Conservation (phyloP, 108 stramenopile genomes). For the Nannochloropsis gaditana region DNA sequence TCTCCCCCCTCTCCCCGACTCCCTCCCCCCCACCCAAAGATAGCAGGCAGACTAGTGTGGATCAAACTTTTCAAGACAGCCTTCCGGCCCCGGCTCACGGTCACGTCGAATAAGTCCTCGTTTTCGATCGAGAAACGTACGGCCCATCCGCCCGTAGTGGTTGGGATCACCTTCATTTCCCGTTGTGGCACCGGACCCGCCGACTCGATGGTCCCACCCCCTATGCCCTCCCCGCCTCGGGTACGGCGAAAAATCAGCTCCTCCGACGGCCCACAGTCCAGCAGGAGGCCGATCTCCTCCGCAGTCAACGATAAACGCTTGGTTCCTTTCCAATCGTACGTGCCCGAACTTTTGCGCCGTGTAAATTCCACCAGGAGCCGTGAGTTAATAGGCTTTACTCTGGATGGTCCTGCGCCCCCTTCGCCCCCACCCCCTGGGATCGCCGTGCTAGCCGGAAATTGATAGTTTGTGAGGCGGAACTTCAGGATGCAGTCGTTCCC, state of each 20-base stretch:
- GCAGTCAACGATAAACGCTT: background rate
- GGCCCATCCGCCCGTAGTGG: background rate
- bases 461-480: background rate
- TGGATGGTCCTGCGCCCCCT: background rate
- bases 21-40: background rate
- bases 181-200: background rate
- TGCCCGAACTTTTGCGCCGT: background rate
- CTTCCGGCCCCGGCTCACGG: background rate
- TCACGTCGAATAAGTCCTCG: background rate
- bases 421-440: background rate
- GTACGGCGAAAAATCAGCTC: background rate
- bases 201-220: background rate
- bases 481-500: background rate
- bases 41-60: background rate
- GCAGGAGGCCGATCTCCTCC: background rate
- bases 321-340: background rate
- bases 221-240: background rate
- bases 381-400: background rate
- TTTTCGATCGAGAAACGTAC: background rate
- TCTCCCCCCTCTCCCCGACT: background rate
- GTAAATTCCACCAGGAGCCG: background rate
- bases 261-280: background rate
- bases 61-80: background rate
- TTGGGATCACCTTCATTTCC: background rate
- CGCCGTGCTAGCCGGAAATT: background rate